Conservation (phyloP, 495 filamentous ascomycete species). For the Daldinia concentrica region DNA sequence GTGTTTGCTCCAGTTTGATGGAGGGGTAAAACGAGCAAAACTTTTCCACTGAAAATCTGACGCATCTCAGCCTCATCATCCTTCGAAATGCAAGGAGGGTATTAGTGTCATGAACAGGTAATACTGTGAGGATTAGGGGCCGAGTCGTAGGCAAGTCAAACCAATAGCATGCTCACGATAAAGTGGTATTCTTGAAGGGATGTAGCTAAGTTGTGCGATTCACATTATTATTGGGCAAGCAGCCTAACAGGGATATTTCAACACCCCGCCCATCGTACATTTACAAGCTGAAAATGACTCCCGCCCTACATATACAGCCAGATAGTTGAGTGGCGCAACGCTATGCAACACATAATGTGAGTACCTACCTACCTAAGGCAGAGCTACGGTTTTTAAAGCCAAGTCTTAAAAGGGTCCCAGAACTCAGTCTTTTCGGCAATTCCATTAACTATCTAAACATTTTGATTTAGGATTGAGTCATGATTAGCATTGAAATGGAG, state of each 20-base stretch:
- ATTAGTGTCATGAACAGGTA: not conserved
- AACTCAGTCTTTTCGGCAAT: not conserved
- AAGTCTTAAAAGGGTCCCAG: not conserved
- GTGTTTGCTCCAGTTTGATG: not conserved
- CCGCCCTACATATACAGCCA: too few species aligned
- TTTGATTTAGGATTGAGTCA: not conserved
- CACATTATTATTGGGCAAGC: not conserved
- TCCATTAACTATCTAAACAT: not conserved
- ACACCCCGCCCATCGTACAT: not conserved
- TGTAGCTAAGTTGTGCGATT: too few species aligned
- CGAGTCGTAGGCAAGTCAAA: not conserved
- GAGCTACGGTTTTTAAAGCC: too few species aligned
- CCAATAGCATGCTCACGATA: conserved; percentile 4
- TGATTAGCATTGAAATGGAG: not conserved
- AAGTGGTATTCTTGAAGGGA: not conserved
- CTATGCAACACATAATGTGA: too few species aligned
- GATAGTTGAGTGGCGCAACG: too few species aligned
- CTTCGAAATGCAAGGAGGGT: not conserved
- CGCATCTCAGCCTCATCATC: not conserved
- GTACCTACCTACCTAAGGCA: too few species aligned
- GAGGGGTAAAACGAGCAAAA: not conserved
- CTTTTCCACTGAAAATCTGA: too few species aligned
- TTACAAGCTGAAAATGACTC: too few species aligned
- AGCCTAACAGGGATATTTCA: not conserved
- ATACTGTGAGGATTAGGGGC: not conserved